Conservation (phyloP, 345 rosid genomes). For the Rhizophora mangle region DNA sequence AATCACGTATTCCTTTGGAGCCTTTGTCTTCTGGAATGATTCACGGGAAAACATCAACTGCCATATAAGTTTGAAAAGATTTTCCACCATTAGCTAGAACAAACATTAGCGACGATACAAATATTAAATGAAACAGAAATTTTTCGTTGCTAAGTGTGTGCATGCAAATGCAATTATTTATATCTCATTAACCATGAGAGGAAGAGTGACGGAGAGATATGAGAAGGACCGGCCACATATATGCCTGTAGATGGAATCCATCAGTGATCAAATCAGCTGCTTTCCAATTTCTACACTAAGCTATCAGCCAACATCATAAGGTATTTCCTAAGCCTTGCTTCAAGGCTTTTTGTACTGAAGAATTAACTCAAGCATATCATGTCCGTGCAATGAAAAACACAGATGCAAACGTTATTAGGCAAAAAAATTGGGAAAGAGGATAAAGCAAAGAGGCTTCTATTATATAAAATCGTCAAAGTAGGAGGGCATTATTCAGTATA, state of each 20-base stretch:
- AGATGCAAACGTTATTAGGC: too few relatives aligned
- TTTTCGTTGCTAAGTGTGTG: neutral
- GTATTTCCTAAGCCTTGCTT: too few relatives aligned
- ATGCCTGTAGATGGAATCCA: neutral
- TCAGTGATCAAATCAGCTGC: neutral
- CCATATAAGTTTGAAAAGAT: neutral
- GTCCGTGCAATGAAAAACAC: too few relatives aligned
- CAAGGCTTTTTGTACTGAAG: too few relatives aligned
- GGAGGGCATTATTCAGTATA: too few relatives aligned
- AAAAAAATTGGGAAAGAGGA: too few relatives aligned
- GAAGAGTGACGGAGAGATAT: neutral
- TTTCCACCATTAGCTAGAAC: neutral
- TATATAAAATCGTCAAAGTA: too few relatives aligned
- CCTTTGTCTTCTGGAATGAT: slow-evolving; percentile 69
- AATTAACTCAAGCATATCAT: too few relatives aligned
- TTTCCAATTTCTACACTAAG: neutral
- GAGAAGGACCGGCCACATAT: neutral
- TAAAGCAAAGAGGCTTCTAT: too few relatives aligned
- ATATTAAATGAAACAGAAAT: neutral
- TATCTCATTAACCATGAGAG: neutral
- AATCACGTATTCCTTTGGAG: slow-evolving; percentile 53
- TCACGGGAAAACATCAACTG: slow-evolving; percentile 55
- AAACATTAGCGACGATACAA: neutral
- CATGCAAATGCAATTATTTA: neutral
- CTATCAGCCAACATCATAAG: neutral